Base-by-base conservation (phyloP, 139 green algal species). In the Tetradesmus lagerheimii region DNA sequence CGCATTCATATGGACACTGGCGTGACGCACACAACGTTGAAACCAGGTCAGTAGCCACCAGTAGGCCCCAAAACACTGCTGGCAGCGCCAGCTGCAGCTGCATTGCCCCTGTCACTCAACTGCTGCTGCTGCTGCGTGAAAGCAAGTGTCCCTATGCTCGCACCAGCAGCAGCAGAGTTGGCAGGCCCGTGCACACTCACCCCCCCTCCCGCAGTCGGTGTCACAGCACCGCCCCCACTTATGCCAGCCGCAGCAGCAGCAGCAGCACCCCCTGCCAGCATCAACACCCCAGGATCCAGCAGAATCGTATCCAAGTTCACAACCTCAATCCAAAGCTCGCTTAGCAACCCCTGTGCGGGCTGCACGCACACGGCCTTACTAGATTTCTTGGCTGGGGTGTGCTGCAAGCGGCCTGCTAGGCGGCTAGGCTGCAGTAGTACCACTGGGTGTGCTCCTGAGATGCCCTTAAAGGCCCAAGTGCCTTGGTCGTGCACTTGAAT, bases 381-480 rank as follows among this genome's bases (percentile, higher is more conserved):
- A 11, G 39, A 77, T 11, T 57, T 77, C 75, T 77, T 77, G 23
- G 23, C 47, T 35, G 34, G 29, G 0, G 38, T 38, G 34, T 45
- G 20, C 31, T 39, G 23, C 43, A 57, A 34, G 1, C 86, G 75
- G 4, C 74, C 75, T 12, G 75, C 47, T 35, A 84, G 47, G 14
- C 74, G 43, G 50, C 25, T 88, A 1, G 90, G 90, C 80, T 91
- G 80, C 43, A 93, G 39, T 50, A 86, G 80, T 29, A 89, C 90
- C 25, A 93, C 87, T 23, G 77, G 67, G 80, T 91, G 91, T 18
- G 47, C 35, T 6, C 78, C 91, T 41, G 57, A 45, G 43, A 93
- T 90, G 29, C 91, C 91, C 43, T 93, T 93, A 88, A 93, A 93
- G 35, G 16, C 47, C 67, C 80, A 92, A 37, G 41, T 74, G 41